Conservation (phyloP, 1,139 yeast genomes). For the Yamadazyma sp. region DNA sequence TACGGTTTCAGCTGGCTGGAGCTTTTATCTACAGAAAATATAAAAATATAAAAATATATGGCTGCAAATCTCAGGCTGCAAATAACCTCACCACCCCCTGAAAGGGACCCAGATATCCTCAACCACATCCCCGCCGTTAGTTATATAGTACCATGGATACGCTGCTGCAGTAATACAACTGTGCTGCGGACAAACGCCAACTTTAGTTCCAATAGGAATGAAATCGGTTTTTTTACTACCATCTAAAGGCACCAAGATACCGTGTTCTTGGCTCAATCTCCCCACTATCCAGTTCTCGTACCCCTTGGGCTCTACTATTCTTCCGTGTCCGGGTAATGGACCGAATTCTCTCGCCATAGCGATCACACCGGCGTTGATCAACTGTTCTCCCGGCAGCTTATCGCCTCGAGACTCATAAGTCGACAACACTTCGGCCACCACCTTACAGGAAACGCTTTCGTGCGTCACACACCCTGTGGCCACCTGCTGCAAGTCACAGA, state of each 20-base stretch:
- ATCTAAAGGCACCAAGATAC: constrained; percentile 47
- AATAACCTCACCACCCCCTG: constrained; percentile 56
- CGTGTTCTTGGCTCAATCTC: constrained; percentile 65
- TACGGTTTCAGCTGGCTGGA: too few relatives aligned
- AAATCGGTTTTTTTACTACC: constrained; percentile 23
- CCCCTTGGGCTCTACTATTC: constrained; percentile 31
- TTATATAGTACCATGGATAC: constrained; percentile 57
- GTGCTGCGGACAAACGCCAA: constrained; percentile 68
- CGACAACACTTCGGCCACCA: constrained; percentile 65
- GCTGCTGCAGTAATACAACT: constrained; percentile 71
- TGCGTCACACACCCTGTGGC: constrained; percentile 58
- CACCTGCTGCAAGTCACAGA: constrained; percentile 74
- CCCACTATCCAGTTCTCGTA: constrained; percentile 56
- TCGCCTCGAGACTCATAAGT: constrained; percentile 53
- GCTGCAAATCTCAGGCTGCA: too few relatives aligned
- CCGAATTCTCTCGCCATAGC: constrained; percentile 67
- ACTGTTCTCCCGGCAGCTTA: constrained; percentile 54
- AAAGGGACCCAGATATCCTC: constrained; percentile 73
- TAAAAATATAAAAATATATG: too few relatives aligned
- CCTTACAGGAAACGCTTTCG: constrained; percentile 53
- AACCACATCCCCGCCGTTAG: constrained; percentile 50
- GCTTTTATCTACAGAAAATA: too few relatives aligned
- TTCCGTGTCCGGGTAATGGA: constrained; percentile 51
- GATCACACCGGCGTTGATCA: constrained; percentile 72
- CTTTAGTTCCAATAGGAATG: constrained; percentile 54